Evolutionary conservation across 2,329 filamentous ascomycete species (phyloP).

Genomic region (Aspergillus alliaceus): DNA sequence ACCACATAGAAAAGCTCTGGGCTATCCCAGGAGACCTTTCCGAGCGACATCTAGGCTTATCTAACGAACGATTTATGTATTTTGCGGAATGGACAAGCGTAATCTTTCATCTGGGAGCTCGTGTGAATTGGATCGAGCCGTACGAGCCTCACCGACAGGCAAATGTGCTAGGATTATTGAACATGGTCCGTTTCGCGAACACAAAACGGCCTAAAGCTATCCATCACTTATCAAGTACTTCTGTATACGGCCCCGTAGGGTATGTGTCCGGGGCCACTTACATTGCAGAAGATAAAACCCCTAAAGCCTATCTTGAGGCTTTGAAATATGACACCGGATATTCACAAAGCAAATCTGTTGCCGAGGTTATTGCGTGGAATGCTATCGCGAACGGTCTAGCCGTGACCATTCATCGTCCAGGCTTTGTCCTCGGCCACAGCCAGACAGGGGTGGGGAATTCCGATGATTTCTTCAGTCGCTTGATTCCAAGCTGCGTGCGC

Average conservation of each 20-base stretch:
- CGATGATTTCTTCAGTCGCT: slow-evolving; percentile 7
- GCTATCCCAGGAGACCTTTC: background rate
- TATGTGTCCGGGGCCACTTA: background rate
- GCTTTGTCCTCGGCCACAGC: slow-evolving; percentile 14
- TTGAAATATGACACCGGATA: slow-evolving; percentile 12
- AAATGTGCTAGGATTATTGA: slow-evolving; percentile 2
- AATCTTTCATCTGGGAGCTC: slow-evolving; percentile 8
- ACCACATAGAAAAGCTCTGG: background rate
- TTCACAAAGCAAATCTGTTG: slow-evolving; percentile 13
- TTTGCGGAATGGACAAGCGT: slow-evolving; percentile 5
- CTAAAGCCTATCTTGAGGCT: background rate
- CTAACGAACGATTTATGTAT: background rate
- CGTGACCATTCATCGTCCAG: slow-evolving; percentile 11
- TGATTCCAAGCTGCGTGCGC: slow-evolving; percentile 11
- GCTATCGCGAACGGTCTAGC: slow-evolving; percentile 17
- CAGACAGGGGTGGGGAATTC: slow-evolving; percentile 8
- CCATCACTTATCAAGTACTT: slow-evolving; percentile 12
- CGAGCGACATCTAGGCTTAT: background rate
- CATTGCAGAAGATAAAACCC: slow-evolving; percentile 6
- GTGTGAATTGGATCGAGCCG: slow-evolving; percentile 8
- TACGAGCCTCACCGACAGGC: slow-evolving; percentile 5
- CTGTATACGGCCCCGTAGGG: slow-evolving; percentile 8
- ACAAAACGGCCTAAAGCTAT: slow-evolving; percentile 8
- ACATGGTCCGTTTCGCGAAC: slow-evolving; percentile 6
- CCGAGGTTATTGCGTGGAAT: slow-evolving; percentile 14